Conservation (phyloP, 2,329 filamentous ascomycete genomes). For the Botryotinia narcissicola region DNA sequence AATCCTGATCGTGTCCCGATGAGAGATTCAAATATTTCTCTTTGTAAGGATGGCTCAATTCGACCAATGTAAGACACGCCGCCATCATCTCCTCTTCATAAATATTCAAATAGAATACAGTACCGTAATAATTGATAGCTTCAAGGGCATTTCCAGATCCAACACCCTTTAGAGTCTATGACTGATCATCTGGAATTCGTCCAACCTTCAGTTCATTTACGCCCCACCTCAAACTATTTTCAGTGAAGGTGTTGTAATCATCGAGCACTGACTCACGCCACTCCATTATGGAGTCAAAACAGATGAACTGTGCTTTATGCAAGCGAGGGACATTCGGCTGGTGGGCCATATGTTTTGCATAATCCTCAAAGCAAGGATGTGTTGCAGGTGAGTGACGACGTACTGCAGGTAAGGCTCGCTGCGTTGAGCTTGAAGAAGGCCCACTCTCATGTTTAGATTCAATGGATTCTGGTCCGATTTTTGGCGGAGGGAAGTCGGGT, state of each 20-base stretch:
- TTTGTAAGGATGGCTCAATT: not conserved
- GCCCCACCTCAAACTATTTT: not conserved
- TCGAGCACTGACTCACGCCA: not conserved
- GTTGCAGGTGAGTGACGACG: not conserved
- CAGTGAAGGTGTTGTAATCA: not conserved
- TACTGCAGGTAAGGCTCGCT: not conserved
- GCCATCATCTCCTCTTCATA: not conserved
- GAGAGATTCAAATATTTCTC: not conserved
- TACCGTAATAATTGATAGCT: not conserved
- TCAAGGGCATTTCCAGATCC: not conserved
- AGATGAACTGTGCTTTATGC: not conserved
- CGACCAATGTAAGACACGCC: not conserved
- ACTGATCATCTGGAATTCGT: not conserved
- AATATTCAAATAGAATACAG: not conserved
- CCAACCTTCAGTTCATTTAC: not conserved
- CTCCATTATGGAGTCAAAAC: not conserved
- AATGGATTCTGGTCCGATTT: not conserved
- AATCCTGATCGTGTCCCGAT: not conserved
- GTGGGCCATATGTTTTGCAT: not conserved
- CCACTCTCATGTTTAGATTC: not conserved
- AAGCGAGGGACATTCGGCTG: not conserved
- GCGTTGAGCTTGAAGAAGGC: not conserved
- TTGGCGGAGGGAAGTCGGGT: not conserved
- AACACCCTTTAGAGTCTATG: not conserved
- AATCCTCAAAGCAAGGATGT: not conserved